Base-by-base conservation (phyloP, 257 asterid species). In the Penstemon davidsonii region DNA sequence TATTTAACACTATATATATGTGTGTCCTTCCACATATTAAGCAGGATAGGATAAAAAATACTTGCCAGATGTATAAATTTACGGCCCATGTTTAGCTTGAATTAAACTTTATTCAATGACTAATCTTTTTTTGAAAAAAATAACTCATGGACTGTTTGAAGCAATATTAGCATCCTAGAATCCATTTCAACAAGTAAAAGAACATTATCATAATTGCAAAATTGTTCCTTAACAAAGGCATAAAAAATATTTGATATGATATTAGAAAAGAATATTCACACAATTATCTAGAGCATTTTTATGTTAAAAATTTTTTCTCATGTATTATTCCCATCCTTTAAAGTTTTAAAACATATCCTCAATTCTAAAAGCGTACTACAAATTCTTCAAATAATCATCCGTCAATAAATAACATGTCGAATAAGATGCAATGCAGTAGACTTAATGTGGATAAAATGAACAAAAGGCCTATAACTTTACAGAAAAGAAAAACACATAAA, bases 101-200 rank as follows among this genome's bases (percentile, higher is more conserved):
- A 46, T 40, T 25, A 18, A 19, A 18, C 19, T 57, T 52, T 44
- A 57, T 47, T 18, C 6, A 39, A 47, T 39, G 39, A 47, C 8
- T 2, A 6, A 50, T 8, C 40, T 39, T 3, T 42, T 25, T 55
- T 25, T 8, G 2, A 25, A 25, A 25, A 25, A 25, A 25, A 25
- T 1, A 54, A 55, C 1, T 38, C 5, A 55, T 58, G 12, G 45
- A 53, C 47, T 15, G 37, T 13, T 12, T 37, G 36, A 60, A 11
- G 65, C 55, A 62, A 58, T 18, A 45, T 38, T 59, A 44, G 46
- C 33, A 6, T 46, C 51, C 57, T 9, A 57, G 61, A 36, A 38
- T 52, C 63, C 13, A 6, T 42, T 52, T 55, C 79, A 50, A 73
- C 79, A 74, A 66, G 73, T 66, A 18, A 55, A 38, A 57, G 66